Evolutionary conservation across 1,139 yeast species (phyloP), one percentile per base, ranked within the genome.

Genomic region (Torulaspora globosa): DNA sequence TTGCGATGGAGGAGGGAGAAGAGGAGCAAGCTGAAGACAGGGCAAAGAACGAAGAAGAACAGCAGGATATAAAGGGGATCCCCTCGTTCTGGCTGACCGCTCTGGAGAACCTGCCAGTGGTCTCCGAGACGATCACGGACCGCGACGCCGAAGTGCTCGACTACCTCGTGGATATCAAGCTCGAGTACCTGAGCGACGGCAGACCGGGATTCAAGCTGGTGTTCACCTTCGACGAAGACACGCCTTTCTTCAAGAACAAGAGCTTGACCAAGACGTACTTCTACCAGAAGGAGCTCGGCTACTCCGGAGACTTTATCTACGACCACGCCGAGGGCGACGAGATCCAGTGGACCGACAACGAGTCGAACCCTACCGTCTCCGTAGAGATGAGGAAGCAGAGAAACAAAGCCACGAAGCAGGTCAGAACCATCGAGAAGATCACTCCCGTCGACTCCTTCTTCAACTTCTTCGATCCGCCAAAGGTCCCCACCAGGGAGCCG

Each of bases 11-110:
- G 46, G 67, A 74, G 42, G 69, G 63, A 34, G 78, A 73, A 46
- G 74, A 70, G n/a, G 74, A 69, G 18, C 73, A 68, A 2, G 74
- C 66, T 1, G 76, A 70, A 4, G 74, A 69, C n/a, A n/a, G n/a
- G 29, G 72, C 72, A 11, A 75, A 70, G 5, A 78, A 72, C 6
- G 76, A 70, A 6, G 76, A 68, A 11, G 76, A 69, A 6, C 76
- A 71, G 8, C 78, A 70, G 9, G 76, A 71, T 16, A 71, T 69
- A 23, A 73, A 70, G 26, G 99, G 99, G 56, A 79, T 92, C 59
- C 97, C 98, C 45, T 82, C 86, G 47, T 92, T 92, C 75, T 92
- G 99, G 99, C 76, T 90, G 61, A 92, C 97, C 18, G 95, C 97
- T 7, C 74, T 92, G 70, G 94, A 86, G 68, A 92, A 90, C 70